These are phyloP conservation scores for Wickerhamomyces queroliae DNA, from an alignment of 805 yeast species.

Conservation along the genomic window DNA sequence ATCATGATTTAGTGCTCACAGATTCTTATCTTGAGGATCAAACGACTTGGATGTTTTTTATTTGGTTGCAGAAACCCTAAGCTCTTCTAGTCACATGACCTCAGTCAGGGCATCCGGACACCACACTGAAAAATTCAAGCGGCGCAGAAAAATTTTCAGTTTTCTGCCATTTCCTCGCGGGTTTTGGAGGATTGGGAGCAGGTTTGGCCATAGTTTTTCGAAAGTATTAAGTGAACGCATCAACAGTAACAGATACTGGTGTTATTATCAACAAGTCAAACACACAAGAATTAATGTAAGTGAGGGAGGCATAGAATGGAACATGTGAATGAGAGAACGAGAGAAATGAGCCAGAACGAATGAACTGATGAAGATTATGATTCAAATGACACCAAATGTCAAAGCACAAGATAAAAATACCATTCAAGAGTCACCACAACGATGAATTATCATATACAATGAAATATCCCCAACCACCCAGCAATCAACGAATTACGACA, in stretches of 20 bases:
- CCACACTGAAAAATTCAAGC: not conserved
- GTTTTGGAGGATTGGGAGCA: not conserved
- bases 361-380: not conserved
- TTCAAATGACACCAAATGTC: too few species aligned
- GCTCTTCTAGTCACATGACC: not conserved
- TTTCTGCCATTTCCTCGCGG: not conserved
- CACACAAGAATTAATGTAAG: constrained; percentile 1
- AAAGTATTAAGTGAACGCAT: not conserved
- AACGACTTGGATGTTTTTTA: too few species aligned
- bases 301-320: not conserved
- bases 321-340: not conserved
- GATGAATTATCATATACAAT: too few species aligned
- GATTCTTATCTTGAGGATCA: too few species aligned
- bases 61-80: too few species aligned
- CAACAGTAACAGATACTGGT: not conserved
- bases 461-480: too few species aligned
- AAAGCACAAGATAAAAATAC: too few species aligned
- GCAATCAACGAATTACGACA: too few species aligned
- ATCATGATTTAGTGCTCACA: too few species aligned
- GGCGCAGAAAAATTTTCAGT: too few species aligned
- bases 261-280: not conserved
- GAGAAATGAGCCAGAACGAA: not conserved
- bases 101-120: not conserved
- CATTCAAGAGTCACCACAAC: too few species aligned
- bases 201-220: not conserved